These are phyloP conservation scores for Melampsora medusae DNA, from an alignment of 1,284 basidiomycete species.

Conservation along the genomic window DNA sequence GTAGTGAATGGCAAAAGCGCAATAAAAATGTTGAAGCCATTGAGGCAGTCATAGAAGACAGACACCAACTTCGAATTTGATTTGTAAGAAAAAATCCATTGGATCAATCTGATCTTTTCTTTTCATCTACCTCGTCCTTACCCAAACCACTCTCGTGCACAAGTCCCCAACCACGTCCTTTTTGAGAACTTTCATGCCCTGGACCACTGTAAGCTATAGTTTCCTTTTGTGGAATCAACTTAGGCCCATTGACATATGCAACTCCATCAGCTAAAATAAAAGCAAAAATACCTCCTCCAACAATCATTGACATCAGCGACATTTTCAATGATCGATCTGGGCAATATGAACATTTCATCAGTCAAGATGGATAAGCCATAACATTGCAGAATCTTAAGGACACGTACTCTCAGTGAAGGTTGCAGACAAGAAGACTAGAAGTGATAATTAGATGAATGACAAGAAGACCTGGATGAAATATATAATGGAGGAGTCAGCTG, in stretches of 20 bases:
- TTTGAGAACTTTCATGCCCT: slow-evolving; percentile 72
- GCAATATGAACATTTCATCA: not conserved
- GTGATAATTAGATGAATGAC: slow-evolving; percentile 17
- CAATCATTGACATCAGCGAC: slow-evolving; percentile 25
- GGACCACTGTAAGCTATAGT: slow-evolving; percentile 82
- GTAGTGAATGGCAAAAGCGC: too few species aligned
- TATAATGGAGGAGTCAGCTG: too few species aligned
- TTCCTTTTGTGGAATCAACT: slow-evolving; percentile 77
- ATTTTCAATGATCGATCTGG: slow-evolving; percentile 26
- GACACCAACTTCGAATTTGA: too few species aligned
- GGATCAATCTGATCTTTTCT: not conserved
- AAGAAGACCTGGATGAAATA: slow-evolving; percentile 22
- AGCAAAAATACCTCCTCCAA: slow-evolving; percentile 4
- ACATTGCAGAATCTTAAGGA: not conserved
- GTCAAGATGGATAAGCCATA: not conserved
- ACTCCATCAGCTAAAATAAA: slow-evolving; percentile 33
- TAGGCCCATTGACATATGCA: slow-evolving; percentile 86
- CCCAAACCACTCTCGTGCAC: not conserved
- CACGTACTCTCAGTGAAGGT: slow-evolving; percentile 36
- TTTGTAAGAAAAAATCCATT: too few species aligned
- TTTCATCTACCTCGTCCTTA: not conserved
- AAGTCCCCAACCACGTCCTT: slow-evolving; percentile 66
- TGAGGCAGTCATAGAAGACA: too few species aligned
- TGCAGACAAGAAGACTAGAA: slow-evolving; percentile 26
- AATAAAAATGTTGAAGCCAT: too few species aligned